Conservation (phyloP, 306 rosid species). For the Geum urbanum region DNA sequence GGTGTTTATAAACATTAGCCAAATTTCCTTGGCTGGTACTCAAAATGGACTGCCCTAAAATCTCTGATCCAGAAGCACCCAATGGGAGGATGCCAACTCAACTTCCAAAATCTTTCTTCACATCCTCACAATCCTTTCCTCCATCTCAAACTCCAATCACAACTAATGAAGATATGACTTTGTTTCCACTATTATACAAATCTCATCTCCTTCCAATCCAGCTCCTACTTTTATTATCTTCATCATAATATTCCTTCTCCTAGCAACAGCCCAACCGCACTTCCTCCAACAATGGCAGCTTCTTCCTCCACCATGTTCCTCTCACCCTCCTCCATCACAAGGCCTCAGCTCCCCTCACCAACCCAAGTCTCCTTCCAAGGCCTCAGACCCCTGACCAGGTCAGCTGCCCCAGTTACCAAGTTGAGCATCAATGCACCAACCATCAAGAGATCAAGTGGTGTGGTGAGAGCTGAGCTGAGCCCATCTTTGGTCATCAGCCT, state of each 20-base stretch:
- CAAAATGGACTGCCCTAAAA: slow-evolving; percentile 15
- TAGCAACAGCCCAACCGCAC: not conserved
- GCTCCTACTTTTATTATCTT: slow-evolving; percentile 4
- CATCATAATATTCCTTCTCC: slow-evolving; percentile 2
- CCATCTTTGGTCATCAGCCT: slow-evolving; percentile 77
- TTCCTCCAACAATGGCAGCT: slow-evolving; percentile 43
- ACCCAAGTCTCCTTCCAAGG: slow-evolving; percentile 66
- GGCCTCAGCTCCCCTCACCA: slow-evolving; percentile 34
- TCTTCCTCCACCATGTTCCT: slow-evolving; percentile 49
- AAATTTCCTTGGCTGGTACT: not conserved
- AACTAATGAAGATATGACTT: not conserved
- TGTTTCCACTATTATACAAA: slow-evolving; percentile 6
- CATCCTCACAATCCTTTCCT: slow-evolving; percentile 37
- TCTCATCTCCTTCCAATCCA: slow-evolving; percentile 15
- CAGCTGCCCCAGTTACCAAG: slow-evolving; percentile 20
- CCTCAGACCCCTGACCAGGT: slow-evolving; percentile 38
- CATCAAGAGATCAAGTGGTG: slow-evolving; percentile 22
- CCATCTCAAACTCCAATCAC: not conserved
- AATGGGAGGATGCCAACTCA: slow-evolving; percentile 55
- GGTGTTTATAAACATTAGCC: not conserved
- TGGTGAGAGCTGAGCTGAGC: slow-evolving; percentile 68
- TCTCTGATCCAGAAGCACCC: slow-evolving; percentile 55
- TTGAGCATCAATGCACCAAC: not conserved
- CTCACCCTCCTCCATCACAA: slow-evolving; percentile 33
- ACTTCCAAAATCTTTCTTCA: slow-evolving; percentile 34